phyloP scores from a whole-genome alignment of 768 basidiomycete genomes.

The Mrakia gelida region DNA sequence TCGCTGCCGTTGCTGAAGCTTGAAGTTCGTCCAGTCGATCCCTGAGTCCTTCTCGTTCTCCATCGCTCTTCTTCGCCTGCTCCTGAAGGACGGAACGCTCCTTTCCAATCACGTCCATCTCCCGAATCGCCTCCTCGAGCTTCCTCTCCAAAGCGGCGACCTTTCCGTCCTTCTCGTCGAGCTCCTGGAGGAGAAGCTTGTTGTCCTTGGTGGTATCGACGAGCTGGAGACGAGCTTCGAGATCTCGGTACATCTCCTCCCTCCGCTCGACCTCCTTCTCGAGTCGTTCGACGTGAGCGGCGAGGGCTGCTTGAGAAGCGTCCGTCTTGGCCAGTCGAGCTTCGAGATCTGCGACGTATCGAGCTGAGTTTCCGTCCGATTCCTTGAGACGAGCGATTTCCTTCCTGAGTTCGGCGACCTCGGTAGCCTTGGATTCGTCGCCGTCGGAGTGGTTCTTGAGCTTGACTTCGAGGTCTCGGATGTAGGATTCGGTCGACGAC shows the following conservation, averaged over 20 bases:
- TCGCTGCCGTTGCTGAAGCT: background rate
- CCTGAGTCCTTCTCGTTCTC: slow-evolving; percentile 55
- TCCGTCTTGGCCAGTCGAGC: slow-evolving; percentile 56
- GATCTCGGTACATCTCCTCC: slow-evolving; percentile 61
- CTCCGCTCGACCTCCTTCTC: slow-evolving; percentile 74
- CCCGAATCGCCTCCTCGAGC: slow-evolving; percentile 72
- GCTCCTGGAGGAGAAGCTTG: slow-evolving; percentile 66
- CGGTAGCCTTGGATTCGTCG: slow-evolving; percentile 67
- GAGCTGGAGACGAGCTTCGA: slow-evolving; percentile 66
- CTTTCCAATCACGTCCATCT: slow-evolving; percentile 62
- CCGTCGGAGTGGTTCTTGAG: slow-evolving; percentile 80
- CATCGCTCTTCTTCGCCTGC: slow-evolving; percentile 66
- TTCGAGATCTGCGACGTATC: slow-evolving; percentile 85
- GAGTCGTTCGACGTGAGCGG: slow-evolving; percentile 65
- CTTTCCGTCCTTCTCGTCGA: slow-evolving; percentile 74
- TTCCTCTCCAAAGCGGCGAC: slow-evolving; percentile 71
- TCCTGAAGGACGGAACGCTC: slow-evolving; percentile 62
- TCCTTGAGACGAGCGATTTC: slow-evolving; percentile 77
- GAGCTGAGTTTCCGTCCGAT: slow-evolving; percentile 61
- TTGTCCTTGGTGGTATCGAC: slow-evolving; percentile 57
- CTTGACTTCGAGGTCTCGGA: slow-evolving; percentile 88
- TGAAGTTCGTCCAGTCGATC: background rate
- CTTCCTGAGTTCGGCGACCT: slow-evolving; percentile 73
- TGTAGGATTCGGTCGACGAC: slow-evolving; percentile 88
- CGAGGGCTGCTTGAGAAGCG: slow-evolving; percentile 53